Evolutionary conservation across 805 yeast genomes (phyloP).

Genomic region (Teunomyces pallodes): DNA sequence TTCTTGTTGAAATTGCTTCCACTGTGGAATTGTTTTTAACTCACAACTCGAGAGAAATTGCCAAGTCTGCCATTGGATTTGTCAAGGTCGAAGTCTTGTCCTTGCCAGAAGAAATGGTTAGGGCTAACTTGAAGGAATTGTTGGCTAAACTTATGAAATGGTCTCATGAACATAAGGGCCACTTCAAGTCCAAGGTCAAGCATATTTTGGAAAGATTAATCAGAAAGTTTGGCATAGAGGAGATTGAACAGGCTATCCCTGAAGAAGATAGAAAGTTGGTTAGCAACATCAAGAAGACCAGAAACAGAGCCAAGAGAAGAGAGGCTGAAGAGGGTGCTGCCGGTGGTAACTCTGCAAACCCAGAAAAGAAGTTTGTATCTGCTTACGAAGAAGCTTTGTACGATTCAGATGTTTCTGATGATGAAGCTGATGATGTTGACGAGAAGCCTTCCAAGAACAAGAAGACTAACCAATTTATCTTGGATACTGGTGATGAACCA

Average conservation of each 20-base stretch:
- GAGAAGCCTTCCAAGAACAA: constrained; percentile 29
- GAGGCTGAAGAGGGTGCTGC: constrained; percentile 40
- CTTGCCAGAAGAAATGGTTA: constrained; percentile 74
- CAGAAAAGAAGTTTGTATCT: constrained; percentile 60
- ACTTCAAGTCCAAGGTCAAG: constrained; percentile 88
- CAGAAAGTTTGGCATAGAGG: constrained; percentile 86
- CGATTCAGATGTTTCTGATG: constrained; percentile 62
- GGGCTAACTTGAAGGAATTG: constrained; percentile 61
- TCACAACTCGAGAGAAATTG: constrained; percentile 89
- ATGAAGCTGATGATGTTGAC: constrained; percentile 53
- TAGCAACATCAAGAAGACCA: constrained; percentile 79
- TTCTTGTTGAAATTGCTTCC: constrained; percentile 71
- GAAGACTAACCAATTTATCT: constrained; percentile 60
- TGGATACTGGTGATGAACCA: constrained; percentile 76
- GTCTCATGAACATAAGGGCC: constrained; percentile 96
- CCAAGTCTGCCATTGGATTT: constrained; percentile 90
- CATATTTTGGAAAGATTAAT: constrained; percentile 89
- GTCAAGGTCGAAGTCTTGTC: constrained; percentile 84
- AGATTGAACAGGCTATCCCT: constrained; percentile 81
- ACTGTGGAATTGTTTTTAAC: constrained; percentile 89
- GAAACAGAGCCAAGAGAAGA: constrained; percentile 81
- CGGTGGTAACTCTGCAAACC: constrained; percentile 15
- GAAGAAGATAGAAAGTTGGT: constrained; percentile 84
- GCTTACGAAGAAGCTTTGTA: constrained; percentile 93
- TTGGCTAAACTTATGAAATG: constrained; percentile 77